These are phyloP conservation scores for Penicillium psychrosexuale DNA, from an alignment of 2,329 filamentous ascomycete species.

Conservation along the genomic window DNA sequence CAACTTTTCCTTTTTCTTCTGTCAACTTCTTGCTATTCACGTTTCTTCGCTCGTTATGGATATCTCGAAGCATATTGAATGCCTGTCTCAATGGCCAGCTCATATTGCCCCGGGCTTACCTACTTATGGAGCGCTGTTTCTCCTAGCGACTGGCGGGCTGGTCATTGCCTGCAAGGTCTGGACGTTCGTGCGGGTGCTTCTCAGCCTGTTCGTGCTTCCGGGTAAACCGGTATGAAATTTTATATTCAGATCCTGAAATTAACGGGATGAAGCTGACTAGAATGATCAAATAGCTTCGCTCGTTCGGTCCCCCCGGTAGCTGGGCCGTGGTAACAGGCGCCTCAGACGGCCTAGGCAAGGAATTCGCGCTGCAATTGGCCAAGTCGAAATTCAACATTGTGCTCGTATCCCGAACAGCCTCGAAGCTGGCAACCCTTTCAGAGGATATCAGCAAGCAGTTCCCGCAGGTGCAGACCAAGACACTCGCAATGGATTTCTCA, in stretches of 20 bases:
- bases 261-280: conserved; percentile 14
- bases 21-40: not conserved
- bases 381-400: conserved; percentile 90
- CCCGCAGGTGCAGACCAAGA: conserved; percentile 67
- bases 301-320: conserved; percentile 84
- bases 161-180: conserved; percentile 57
- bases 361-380: conserved; percentile 88
- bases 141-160: conserved; percentile 55
- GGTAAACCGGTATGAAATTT: conserved; percentile 46
- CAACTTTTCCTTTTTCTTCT: conserved; percentile 10
- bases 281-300: conserved; percentile 63
- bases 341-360: conserved; percentile 94
- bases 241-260: not conserved
- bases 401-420: conserved; percentile 90
- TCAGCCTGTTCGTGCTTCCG: conserved; percentile 66
- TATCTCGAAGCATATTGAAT: conserved; percentile 30
- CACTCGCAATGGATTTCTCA: conserved; percentile 87
- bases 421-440: conserved; percentile 78
- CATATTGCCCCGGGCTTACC: conserved; percentile 38
- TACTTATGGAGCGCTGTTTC: conserved; percentile 33
- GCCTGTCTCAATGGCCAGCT: conserved; percentile 34
- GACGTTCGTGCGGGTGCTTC: conserved; percentile 59
- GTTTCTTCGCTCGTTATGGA: conserved; percentile 29
- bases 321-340: conserved; percentile 96
- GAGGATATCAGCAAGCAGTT: conserved; percentile 69